A percentile compares a stretch with the other conserved stretches of the same genome.
These are phyloP conservation scores for Incumbomyces lentus DNA, from an alignment of 2,329 filamentous ascomycete species.

Conservation along the genomic window DNA sequence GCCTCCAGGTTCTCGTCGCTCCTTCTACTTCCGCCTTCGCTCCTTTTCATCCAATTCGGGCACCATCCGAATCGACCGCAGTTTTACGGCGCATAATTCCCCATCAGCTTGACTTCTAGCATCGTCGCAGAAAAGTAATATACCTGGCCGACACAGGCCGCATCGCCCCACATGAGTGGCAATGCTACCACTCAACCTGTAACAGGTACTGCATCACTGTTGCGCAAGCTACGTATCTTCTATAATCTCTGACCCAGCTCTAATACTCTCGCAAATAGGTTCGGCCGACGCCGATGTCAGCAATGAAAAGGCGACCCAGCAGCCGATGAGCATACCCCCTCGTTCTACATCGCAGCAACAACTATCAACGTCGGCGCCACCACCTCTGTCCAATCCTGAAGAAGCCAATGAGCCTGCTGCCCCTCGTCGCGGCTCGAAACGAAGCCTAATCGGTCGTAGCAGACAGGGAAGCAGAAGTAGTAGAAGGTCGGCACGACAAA, in stretches of 20 bases:
- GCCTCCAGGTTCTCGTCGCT: constrained; percentile 5
- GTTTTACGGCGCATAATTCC: constrained; percentile 5
- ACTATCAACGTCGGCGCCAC: constrained; percentile 5
- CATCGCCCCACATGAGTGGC: constrained; percentile 23
- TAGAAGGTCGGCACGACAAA: constrained; percentile 17
- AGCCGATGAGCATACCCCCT: constrained; percentile 16
- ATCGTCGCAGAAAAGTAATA: constrained; percentile 2
- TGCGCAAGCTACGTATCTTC: constrained; percentile 1
- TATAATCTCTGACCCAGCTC: constrained; percentile 4
- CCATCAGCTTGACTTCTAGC: neutral
- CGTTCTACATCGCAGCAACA: constrained; percentile 17
- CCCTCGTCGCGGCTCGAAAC: constrained; percentile 20
- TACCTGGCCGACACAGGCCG: constrained; percentile 15
- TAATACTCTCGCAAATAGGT: constrained; percentile 13
- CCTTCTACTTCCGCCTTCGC: constrained; percentile 1
- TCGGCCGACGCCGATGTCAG: neutral
- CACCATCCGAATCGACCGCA: neutral
- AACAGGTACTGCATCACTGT: constrained; percentile 15
- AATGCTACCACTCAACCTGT: constrained; percentile 19
- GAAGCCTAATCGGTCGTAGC: constrained; percentile 20
- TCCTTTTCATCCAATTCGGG: constrained; percentile 1
- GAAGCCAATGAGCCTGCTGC: constrained; percentile 13
- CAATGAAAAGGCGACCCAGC: constrained; percentile 8
- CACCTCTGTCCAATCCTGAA: constrained; percentile 8
- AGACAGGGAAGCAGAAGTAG: constrained; percentile 20